These are phyloP conservation scores for Talaromyces nanjingensis DNA, from an alignment of 495 filamentous ascomycete genomes.

Conservation along the genomic window DNA sequence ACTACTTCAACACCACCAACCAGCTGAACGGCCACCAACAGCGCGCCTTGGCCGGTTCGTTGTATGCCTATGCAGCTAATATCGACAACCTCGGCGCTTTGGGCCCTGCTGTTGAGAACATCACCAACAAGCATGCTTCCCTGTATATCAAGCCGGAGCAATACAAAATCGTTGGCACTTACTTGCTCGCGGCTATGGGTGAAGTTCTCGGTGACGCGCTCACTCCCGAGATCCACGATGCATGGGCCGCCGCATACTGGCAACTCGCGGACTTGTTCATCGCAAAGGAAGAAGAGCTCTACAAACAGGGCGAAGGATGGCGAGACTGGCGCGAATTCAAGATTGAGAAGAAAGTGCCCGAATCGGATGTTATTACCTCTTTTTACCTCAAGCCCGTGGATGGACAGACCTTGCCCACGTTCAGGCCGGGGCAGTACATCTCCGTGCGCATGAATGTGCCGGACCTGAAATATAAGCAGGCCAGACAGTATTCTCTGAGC, in stretches of 20 bases:
- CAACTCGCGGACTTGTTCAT: slow-evolving; percentile 58
- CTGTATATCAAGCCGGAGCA: slow-evolving; percentile 55
- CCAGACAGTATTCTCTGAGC: slow-evolving; percentile 57
- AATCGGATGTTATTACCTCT: slow-evolving; percentile 51
- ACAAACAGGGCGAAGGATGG: slow-evolving; percentile 43
- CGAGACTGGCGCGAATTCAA: slow-evolving; percentile 52
- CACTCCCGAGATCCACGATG: slow-evolving; percentile 48
- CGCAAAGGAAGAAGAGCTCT: slow-evolving; percentile 49
- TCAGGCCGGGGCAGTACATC: slow-evolving; percentile 57
- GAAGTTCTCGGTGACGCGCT: slow-evolving; percentile 52
- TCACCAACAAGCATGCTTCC: slow-evolving; percentile 60
- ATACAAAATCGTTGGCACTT: slow-evolving; percentile 53
- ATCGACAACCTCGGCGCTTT: slow-evolving; percentile 56
- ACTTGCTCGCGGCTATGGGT: slow-evolving; percentile 54
- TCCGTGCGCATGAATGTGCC: slow-evolving; percentile 48
- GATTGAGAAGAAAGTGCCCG: slow-evolving; percentile 48
- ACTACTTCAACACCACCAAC: slow-evolving; percentile 57
- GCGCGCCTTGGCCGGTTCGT: slow-evolving; percentile 52
- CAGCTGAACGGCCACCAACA: slow-evolving; percentile 53
- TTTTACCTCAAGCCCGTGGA: slow-evolving; percentile 57
- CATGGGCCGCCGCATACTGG: slow-evolving; percentile 58
- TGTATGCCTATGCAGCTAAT: slow-evolving; percentile 57
- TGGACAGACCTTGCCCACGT: slow-evolving; percentile 42
- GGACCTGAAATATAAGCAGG: slow-evolving; percentile 46
- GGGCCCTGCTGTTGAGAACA: slow-evolving; percentile 51